Evolutionary conservation across 495 filamentous ascomycete species (phyloP), one percentile per base, ranked within the genome.

Genomic region (Daldinia grandis): DNA sequence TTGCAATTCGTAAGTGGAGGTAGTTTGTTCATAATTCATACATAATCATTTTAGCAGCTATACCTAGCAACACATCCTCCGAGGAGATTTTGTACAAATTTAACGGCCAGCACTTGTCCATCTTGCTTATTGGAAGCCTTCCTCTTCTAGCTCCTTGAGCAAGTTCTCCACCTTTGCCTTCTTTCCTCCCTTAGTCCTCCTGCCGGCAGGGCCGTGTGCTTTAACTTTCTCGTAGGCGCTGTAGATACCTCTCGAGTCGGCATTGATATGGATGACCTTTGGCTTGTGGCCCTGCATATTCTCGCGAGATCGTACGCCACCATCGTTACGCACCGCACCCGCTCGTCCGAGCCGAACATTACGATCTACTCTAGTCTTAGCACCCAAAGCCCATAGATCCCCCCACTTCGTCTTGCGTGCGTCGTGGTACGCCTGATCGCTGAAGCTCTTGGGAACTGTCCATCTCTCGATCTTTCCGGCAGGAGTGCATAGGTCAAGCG

Each of bases 341-440:
- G 76, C 76, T 60, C 71, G 69, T 61, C 91, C 90, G 2, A 93
- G 81, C 30, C 88, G 87, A 49, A 93, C 76, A 40, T 80, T 84
- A 62, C 91, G 81, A 3, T 70, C 69, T 1, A 90, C 85, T 44
- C 92, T 84, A 0, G 93, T 96, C 86, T 98, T 99, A 6, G 94
- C 94, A 0, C 95, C 96, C 3, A 99, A 83, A 5, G 94, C 93
- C 95, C 95, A 99, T 19, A 98, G 81, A 78, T 99, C 95, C 47
- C 96, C 95, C 95, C 95, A 98, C 38, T 78, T 78, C 0, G 90
- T 86, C 78, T 99, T 99, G 63, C 95, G 88, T 28, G 96, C 96
- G 75, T 99, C 96, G 49, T 89, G 90, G 81, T 92, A 98, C 3
- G 93, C 93, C 69, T 89, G 86, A 62, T 86, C 89, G 67, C 90